phyloP scores from a whole-genome alignment of 768 basidiomycete genomes.

The Pholiota molesta region DNA sequence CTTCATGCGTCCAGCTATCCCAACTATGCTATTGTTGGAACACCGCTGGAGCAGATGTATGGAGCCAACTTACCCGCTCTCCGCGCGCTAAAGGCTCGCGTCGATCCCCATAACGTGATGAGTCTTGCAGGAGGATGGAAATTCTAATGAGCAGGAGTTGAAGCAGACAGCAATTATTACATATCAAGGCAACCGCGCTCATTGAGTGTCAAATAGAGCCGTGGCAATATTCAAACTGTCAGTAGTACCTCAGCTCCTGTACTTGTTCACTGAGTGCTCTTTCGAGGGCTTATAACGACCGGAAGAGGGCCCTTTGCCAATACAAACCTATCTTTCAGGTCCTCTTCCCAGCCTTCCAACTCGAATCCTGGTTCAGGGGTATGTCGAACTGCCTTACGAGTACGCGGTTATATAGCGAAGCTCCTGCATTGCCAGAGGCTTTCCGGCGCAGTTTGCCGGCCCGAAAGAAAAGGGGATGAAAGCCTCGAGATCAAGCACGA shows the following conservation, averaged over 20 bases:
- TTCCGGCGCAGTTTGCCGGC: slow-evolving; percentile 54
- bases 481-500: slow-evolving; percentile 26
- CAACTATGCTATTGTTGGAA: slow-evolving; percentile 62
- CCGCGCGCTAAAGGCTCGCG: slow-evolving; percentile 38
- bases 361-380: slow-evolving; percentile 27
- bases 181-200: neutral
- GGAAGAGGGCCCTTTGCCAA: slow-evolving; percentile 10
- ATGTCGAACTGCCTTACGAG: slow-evolving; percentile 30
- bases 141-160: slow-evolving; percentile 27
- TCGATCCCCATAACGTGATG: slow-evolving; percentile 67
- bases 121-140: slow-evolving; percentile 70
- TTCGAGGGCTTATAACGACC: slow-evolving; percentile 3
- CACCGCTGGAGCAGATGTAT: slow-evolving; percentile 53
- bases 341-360: slow-evolving; percentile 26
- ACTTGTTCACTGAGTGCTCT: neutral
- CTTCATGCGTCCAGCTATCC: slow-evolving; percentile 48
- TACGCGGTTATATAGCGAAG: slow-evolving; percentile 31
- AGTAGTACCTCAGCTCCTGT: too few relatives aligned
- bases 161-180: neutral
- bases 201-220: too few relatives aligned
- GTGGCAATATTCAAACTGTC: too few relatives aligned
- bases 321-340: slow-evolving; percentile 29
- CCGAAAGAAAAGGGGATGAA: slow-evolving; percentile 46
- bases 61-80: slow-evolving; percentile 49
- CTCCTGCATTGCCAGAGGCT: slow-evolving; percentile 36